Evolutionary conservation across 192 early-diverging fungal genomes (phyloP), one percentile per base, ranked within the genome.

Genomic region (Lunasporangiospora selenospora): DNA sequence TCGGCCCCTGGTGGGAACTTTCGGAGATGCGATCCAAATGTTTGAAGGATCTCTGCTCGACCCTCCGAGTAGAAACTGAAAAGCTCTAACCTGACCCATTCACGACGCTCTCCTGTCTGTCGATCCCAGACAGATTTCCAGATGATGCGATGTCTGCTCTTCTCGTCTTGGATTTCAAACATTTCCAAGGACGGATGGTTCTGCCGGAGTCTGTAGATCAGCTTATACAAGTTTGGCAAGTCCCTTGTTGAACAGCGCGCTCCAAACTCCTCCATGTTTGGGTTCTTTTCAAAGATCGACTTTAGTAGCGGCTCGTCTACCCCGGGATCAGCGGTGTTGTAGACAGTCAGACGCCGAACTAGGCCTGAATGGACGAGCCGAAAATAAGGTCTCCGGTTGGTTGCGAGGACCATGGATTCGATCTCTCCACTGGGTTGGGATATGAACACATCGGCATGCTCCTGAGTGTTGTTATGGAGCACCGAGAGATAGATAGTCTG

Each of bases 301-400:
- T 34, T 21, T 8, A 66, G 8, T 4, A 18, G 21, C 6, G 38
- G 3, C 16, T 36, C 29, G 13, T 57, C 37, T 7, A 18, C 12
- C 6, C 11, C 18, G n/a, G 58, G 45, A 24, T 26, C n/a, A 33
- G 52, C 49, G 18, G 42, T 40, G 31, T 58, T 27, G 38, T 50
- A 66, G 4, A 66, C 12, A 3, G 42, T 29, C 16, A 66, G 48
- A 19, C 45, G 51, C 8, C 21, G 48, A 8, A 66, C 46, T 51
- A 52, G 30, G 23, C 64, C 64, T 15, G 64, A 66, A 19, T 48
- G 52, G 4, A 56, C 38, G 13, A 66, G 19, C 2, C 45, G 34
- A 6, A 55, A 58, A 38, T 58, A 66, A 9, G 55, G 64, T 21
- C 27, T 16, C 54, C 43, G 51, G 39, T 58, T 66, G 44, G 54